Evolutionary conservation across 768 basidiomycete species (phyloP).

Genomic region (Boletus vermiculosoides): DNA sequence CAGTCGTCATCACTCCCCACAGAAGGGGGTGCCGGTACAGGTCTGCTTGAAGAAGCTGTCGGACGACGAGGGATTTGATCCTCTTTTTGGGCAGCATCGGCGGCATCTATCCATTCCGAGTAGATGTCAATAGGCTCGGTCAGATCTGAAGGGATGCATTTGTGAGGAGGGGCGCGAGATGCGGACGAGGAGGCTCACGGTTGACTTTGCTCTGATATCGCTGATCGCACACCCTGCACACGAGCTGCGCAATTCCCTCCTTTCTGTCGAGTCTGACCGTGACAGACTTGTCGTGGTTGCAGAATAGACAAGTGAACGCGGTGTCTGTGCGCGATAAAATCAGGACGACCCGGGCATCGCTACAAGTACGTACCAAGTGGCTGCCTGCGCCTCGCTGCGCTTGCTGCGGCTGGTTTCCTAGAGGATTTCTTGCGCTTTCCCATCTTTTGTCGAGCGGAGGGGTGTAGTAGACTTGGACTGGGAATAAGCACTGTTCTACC

Average conservation of each 20-base stretch:
- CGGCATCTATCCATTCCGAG: slow-evolving; percentile 90
- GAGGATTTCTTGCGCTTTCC: slow-evolving; percentile 91
- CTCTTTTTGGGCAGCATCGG: slow-evolving; percentile 75
- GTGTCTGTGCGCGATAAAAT: slow-evolving; percentile 51
- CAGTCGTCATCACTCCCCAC: slow-evolving; percentile 49
- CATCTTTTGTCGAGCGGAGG: slow-evolving; percentile 41
- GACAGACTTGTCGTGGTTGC: slow-evolving; percentile 88
- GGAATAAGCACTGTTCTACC: not conserved
- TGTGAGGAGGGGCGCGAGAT: slow-evolving; percentile 12
- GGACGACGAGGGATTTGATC: slow-evolving; percentile 53
- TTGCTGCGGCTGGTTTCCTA: slow-evolving; percentile 68
- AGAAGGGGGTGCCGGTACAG: slow-evolving; percentile 33
- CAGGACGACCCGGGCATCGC: slow-evolving; percentile 1
- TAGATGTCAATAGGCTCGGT: slow-evolving; percentile 89
- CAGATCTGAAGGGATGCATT: slow-evolving; percentile 54
- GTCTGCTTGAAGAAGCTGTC: slow-evolving; percentile 49
- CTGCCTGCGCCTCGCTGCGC: slow-evolving; percentile 60
- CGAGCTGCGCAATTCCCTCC: slow-evolving; percentile 76
- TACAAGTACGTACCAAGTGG: slow-evolving; percentile 57
- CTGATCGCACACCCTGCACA: slow-evolving; percentile 84
- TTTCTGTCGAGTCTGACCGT: slow-evolving; percentile 83
- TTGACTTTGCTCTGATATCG: slow-evolving; percentile 85
- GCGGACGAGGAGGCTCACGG: slow-evolving; percentile 49
- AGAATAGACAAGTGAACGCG: slow-evolving; percentile 83
- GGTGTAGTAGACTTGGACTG: not conserved